Evolutionary conservation across 192 early-diverging fungal genomes (phyloP).

Genomic region (Coemansia sp.): DNA sequence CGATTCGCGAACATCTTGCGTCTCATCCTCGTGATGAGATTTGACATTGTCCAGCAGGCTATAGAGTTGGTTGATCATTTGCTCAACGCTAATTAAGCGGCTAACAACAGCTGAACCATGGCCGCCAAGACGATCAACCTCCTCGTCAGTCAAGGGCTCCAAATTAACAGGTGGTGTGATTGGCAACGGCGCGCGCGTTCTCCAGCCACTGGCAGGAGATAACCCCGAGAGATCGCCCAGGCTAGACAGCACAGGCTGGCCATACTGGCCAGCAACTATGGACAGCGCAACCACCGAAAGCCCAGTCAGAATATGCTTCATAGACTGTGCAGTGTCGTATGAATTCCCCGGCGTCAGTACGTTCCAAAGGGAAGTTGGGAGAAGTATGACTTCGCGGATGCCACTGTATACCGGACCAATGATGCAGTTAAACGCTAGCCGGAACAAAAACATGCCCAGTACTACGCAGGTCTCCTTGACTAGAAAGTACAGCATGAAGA

Average conservation of each 20-base stretch:
- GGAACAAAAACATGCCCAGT: slow-evolving; percentile 21
- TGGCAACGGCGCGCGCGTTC: background rate
- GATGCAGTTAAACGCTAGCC: slow-evolving; percentile 23
- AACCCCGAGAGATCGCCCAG: slow-evolving; percentile 12
- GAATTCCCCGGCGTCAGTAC: slow-evolving; percentile 24
- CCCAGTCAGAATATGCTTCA: slow-evolving; percentile 30
- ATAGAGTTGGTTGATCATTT: slow-evolving; percentile 44
- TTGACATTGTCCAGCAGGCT: slow-evolving; percentile 42
- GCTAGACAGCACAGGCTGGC: slow-evolving; percentile 16
- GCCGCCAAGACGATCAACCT: slow-evolving; percentile 37
- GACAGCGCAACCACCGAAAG: slow-evolving; percentile 36
- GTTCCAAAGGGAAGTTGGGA: slow-evolving; percentile 31
- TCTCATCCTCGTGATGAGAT: slow-evolving; percentile 38
- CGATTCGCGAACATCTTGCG: slow-evolving; percentile 36
- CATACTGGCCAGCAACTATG: slow-evolving; percentile 34
- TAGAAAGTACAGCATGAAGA: slow-evolving; percentile 51
- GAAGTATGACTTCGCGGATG: slow-evolving; percentile 28
- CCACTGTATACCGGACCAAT: slow-evolving; percentile 29
- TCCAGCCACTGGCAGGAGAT: slow-evolving; percentile 5
- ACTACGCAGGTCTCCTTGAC: slow-evolving; percentile 38
- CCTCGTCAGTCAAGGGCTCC: slow-evolving; percentile 34
- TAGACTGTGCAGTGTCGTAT: slow-evolving; percentile 20
- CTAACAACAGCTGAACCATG: slow-evolving; percentile 33
- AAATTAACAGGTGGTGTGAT: slow-evolving; percentile 7
- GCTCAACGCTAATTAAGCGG: slow-evolving; percentile 41